These are phyloP conservation scores for Tricharina praecox DNA, from an alignment of 495 filamentous ascomycete genomes.

Conservation along the genomic window DNA sequence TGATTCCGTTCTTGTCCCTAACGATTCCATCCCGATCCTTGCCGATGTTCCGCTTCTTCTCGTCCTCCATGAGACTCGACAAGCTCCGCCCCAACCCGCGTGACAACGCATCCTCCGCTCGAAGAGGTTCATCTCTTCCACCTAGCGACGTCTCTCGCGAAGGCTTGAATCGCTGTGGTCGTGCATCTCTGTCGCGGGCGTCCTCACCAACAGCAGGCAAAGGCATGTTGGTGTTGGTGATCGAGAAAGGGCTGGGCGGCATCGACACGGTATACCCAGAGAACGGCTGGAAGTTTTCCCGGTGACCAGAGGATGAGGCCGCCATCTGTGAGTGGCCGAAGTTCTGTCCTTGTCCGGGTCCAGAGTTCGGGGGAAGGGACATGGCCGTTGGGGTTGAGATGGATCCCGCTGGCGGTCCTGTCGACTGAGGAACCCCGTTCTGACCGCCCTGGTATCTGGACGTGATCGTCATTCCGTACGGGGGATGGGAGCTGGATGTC, in stretches of 20 bases:
- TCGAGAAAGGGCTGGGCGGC: conserved; percentile 33
- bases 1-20: conserved; percentile 19
- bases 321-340: conserved; percentile 20
- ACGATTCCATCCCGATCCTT: conserved; percentile 19
- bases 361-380: conserved; percentile 18
- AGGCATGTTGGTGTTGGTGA: conserved; percentile 29
- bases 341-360: conserved; percentile 14
- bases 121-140: conserved; percentile 34
- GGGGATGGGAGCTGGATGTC: conserved; percentile 19
- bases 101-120: conserved; percentile 41
- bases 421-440: conserved; percentile 27
- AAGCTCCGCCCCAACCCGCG: conserved; percentile 29
- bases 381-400: conserved; percentile 20
- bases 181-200: conserved; percentile 22
- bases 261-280: conserved; percentile 32
- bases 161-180: conserved; percentile 21
- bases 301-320: conserved; percentile 23
- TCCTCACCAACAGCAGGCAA: conserved; percentile 29
- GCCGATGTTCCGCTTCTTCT: conserved; percentile 14
- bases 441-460: conserved; percentile 27
- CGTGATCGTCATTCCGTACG: conserved; percentile 33
- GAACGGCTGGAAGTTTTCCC: conserved; percentile 26
- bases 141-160: conserved; percentile 23
- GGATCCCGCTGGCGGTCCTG: conserved; percentile 12
- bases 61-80: conserved; percentile 19